Base-by-base conservation (phyloP, 1,139 yeast genomes). In the Arxiozyma slooffiae region DNA sequence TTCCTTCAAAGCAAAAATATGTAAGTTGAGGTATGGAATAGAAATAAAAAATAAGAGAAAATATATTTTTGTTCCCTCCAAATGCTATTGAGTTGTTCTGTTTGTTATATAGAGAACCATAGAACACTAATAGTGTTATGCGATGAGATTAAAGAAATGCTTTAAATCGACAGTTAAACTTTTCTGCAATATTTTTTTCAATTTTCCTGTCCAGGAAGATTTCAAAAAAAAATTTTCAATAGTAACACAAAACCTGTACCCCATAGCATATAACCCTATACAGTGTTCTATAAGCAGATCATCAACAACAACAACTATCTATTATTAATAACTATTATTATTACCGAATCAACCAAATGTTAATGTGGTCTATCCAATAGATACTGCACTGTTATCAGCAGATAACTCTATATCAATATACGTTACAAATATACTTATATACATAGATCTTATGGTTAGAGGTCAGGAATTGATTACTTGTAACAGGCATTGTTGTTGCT, bases 401-500 rank as follows among this genome's bases (percentile, higher is more conserved):
- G 16, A 30, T 30, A 30, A 30, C 36, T n/a, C n/a, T 39, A 21
- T 2, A 30, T 23, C 11, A 23, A 41, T 41, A 14, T 41, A 41
- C n/a, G 21, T 23, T 24, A 41, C 36, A 41, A 30, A 30, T 11
- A 30, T 30, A 26, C 34, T 8, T 26, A 30, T 11, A 30, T 30
- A 30, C 14, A n/a, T 30, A 30, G 36, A n/a, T 30, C 3, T 30
- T 4, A 30, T 3, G 36, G 14, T 2, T 4, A n/a, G 7, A 6
- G 6, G 16, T 21, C 20, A 42, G 23, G 20, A 18, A 21, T 42
- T 34, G 20, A 42, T 34, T 8, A 38, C 45, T 22, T 42, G 21
- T 16, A 42, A 23, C 16, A 42, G 45, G 14, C 45, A 58, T 7
- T 55, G 56, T 55, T 70, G 71, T 42, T 73, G 73, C 2, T 70